Percentiles rank a stretch among this genome's conserved stretches.
Evolutionary conservation across 2,329 filamentous ascomycete species (phyloP).

Genomic region (Aschersonia sp.): DNA sequence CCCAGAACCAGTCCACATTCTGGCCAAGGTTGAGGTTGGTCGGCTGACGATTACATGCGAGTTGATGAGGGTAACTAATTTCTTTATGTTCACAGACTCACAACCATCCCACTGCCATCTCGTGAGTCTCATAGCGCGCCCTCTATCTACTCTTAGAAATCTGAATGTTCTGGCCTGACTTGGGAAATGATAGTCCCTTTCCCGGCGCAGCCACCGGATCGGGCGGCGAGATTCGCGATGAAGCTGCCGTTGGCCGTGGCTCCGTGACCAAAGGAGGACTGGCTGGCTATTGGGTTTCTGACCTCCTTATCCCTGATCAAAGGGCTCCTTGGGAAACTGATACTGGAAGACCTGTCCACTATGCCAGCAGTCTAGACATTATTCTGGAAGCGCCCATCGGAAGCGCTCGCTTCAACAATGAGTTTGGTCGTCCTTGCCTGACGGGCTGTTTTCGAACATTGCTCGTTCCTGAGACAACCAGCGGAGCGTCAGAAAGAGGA

Average conservation of each 20-base stretch:
- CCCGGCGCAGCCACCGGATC: constrained; percentile 88
- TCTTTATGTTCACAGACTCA: constrained; percentile 42
- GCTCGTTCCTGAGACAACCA: constrained; percentile 32
- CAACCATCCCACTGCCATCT: constrained; percentile 94
- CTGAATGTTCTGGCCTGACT: background rate
- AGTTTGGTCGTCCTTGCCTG: constrained; percentile 83
- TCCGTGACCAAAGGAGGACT: constrained; percentile 89
- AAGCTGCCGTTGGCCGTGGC: constrained; percentile 84
- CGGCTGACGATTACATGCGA: background rate
- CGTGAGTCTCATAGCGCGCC: constrained; percentile 19
- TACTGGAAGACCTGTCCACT: constrained; percentile 78
- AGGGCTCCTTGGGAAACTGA: constrained; percentile 81
- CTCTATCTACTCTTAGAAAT: background rate
- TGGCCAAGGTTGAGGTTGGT: constrained; percentile 69
- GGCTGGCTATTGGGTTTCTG: constrained; percentile 87
- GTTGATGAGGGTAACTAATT: background rate
- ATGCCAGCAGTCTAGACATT: constrained; percentile 87
- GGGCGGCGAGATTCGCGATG: constrained; percentile 89
- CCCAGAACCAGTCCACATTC: constrained; percentile 73
- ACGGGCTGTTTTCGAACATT: constrained; percentile 87
- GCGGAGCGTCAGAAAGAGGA: constrained; percentile 21
- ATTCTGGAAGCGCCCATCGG: constrained; percentile 97
- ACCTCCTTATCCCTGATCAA: constrained; percentile 76
- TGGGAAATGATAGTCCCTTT: constrained; percentile 39
- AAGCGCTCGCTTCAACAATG: constrained; percentile 92